A percentile compares a stretch with the other conserved stretches of the same genome.
phyloP scores from a whole-genome alignment of 805 yeast genomes.

The Grigorovia yakushimaensis region DNA sequence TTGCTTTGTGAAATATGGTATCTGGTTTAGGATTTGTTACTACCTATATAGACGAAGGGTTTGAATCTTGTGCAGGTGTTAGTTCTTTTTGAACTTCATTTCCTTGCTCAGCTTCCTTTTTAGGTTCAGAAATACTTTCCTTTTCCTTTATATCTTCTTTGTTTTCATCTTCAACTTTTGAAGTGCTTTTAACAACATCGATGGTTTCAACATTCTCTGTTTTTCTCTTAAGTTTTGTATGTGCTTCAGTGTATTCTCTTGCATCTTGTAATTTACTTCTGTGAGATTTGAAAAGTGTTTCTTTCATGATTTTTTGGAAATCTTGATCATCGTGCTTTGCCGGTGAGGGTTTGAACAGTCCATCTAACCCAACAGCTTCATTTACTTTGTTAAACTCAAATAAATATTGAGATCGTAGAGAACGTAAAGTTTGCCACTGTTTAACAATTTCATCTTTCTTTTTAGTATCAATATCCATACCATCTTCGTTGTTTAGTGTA shows the following conservation, averaged over 20 bases:
- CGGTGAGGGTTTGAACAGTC: constrained; percentile 28
- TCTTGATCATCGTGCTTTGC: constrained; percentile 6
- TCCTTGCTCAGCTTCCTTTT: too few relatives aligned
- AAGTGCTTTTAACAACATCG: neutral
- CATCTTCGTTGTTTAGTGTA: constrained; percentile 6
- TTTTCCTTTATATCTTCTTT: neutral
- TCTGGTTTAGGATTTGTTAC: too few relatives aligned
- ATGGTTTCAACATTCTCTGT: constrained; percentile 5
- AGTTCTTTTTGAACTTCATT: too few relatives aligned
- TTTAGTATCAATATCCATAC: neutral
- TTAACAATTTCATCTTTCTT: constrained; percentile 16
- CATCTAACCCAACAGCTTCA: constrained; percentile 30
- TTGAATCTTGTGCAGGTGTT: too few relatives aligned
- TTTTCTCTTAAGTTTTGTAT: constrained; percentile 10
- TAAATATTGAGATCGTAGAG: constrained; percentile 31
- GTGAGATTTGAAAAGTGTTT: constrained; percentile 12
- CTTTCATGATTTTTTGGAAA: constrained; percentile 6
- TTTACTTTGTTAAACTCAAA: constrained; percentile 31
- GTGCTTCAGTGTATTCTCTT: constrained; percentile 10
- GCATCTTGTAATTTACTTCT: constrained; percentile 16
- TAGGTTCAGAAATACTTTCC: neutral
- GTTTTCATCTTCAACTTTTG: neutral
- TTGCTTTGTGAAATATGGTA: too few relatives aligned
- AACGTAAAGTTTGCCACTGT: constrained; percentile 37
- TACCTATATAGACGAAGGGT: too few relatives aligned